Evolutionary conservation across 306 rosid species (phyloP).

Genomic region (Cercis canadensis): DNA sequence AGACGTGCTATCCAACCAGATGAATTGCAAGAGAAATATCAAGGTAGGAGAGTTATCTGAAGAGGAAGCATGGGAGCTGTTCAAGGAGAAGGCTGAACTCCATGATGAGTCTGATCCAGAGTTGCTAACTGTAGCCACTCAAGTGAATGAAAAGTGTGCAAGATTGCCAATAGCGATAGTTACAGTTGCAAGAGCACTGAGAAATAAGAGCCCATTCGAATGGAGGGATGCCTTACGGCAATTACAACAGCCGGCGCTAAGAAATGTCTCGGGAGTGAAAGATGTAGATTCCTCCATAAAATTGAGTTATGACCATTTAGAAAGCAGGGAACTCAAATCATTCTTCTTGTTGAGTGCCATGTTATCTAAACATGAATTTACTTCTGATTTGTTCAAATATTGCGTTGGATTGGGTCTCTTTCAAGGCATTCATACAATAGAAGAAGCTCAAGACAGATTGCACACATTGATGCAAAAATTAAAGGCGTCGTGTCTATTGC

Average conservation of each 20-base stretch:
- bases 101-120: not conserved
- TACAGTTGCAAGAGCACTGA: not conserved
- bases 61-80: constrained; percentile 2
- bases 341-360: not conserved
- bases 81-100: not conserved
- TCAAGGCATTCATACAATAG: not conserved
- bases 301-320: not conserved
- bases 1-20: not conserved
- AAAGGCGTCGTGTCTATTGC: not conserved
- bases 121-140: not conserved
- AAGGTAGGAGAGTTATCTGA: not conserved
- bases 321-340: not conserved
- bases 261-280: not conserved
- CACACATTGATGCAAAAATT: not conserved
- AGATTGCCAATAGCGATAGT: not conserved
- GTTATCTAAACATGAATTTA: not conserved
- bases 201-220: not conserved
- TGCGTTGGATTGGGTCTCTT: not conserved
- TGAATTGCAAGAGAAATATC: not conserved
- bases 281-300: not conserved
- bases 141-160: not conserved
- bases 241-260: not conserved
- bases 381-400: not conserved
- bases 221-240: not conserved
- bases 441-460: not conserved